phyloP scores from a whole-genome alignment of 441 rosid species.

The Euphorbia celastroides region DNA sequence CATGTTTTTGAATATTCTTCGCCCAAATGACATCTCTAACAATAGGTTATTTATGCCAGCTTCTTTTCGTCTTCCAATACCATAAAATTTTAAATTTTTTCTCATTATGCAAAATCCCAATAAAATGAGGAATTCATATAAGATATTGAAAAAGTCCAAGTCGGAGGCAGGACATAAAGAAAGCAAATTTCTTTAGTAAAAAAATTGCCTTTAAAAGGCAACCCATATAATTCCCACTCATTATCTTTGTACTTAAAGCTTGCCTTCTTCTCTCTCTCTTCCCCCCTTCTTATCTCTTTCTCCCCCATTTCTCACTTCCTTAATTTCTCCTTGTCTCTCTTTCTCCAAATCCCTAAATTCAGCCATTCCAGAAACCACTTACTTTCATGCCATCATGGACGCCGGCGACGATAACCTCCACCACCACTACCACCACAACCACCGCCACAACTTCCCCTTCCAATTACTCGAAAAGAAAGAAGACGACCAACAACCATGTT shows the following conservation, averaged over 20 bases:
- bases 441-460: conserved; percentile 56
- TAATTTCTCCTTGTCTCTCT: too few species aligned
- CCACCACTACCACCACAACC: conserved; percentile 33
- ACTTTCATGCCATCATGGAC: conserved; percentile 53
- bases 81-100: too few species aligned
- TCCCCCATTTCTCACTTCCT: conserved; percentile 17
- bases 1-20: too few species aligned
- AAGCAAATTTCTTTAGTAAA: conserved; percentile 33
- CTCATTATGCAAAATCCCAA: too few species aligned
- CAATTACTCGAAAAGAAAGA: conserved; percentile 67
- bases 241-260: conserved; percentile 55
- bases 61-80: too few species aligned
- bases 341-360: too few species aligned
- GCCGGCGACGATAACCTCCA: conserved; percentile 41
- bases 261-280: conserved; percentile 7
- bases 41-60: too few species aligned
- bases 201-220: conserved; percentile 39
- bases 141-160: background rate
- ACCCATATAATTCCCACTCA: conserved; percentile 61
- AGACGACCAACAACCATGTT: conserved; percentile 42
- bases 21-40: too few species aligned
- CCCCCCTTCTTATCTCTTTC: conserved; percentile 23
- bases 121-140: too few species aligned
- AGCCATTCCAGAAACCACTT: conserved; percentile 32
- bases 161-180: conserved; percentile 23